Conservation (phyloP, 345 rosid species). For the Hypericum perforatum region DNA sequence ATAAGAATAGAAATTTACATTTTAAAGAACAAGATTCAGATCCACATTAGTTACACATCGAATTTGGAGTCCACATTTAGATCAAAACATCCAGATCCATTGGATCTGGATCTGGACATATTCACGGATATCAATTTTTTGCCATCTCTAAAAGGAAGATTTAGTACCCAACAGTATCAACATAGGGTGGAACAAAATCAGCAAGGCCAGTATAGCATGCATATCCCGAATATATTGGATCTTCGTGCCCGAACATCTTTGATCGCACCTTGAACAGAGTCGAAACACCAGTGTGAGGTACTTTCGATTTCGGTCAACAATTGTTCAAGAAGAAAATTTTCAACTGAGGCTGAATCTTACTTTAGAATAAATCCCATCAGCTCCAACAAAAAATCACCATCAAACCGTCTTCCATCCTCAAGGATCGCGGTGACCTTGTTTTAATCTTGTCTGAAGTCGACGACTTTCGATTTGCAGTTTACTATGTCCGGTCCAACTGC, state of each 20-base stretch:
- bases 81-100: too few relatives aligned
- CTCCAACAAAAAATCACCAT: constrained; percentile 16
- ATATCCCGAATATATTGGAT: constrained; percentile 16
- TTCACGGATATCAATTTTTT: neutral
- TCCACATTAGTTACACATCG: too few relatives aligned
- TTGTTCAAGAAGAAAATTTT: neutral
- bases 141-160: neutral
- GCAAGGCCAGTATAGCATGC: constrained; percentile 18
- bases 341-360: constrained; percentile 4
- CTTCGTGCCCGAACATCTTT: constrained; percentile 15
- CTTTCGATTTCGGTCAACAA: too few relatives aligned
- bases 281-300: neutral
- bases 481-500: constrained; percentile 15
- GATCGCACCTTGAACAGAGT: constrained; percentile 9
- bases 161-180: constrained; percentile 12
- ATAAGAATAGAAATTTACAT: too few relatives aligned
- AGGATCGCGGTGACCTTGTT: constrained; percentile 14
- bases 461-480: constrained; percentile 18
- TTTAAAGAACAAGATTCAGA: too few relatives aligned
- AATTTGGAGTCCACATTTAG: too few relatives aligned
- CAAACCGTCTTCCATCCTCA: constrained; percentile 7
- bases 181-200: constrained; percentile 13
- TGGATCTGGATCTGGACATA: too few relatives aligned
- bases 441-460: constrained; percentile 9
- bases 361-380: constrained; percentile 16